phyloP scores from a whole-genome alignment of 2,329 filamentous ascomycete species.

The Cordyceps cateniannulata region DNA sequence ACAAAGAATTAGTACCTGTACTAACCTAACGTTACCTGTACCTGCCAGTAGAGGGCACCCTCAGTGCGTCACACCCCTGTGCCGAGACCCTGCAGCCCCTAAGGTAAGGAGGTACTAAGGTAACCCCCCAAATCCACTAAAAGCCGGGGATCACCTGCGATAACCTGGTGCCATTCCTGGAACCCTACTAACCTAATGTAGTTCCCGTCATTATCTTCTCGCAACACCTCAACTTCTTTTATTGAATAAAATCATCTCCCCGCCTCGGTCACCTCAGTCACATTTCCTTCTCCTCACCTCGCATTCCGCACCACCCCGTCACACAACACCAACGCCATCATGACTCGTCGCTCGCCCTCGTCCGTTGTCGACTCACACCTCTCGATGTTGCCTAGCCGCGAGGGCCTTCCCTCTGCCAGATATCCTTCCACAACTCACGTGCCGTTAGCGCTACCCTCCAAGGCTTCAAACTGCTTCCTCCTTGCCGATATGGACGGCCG shows the following conservation, averaged over 20 bases:
- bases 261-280: neutral
- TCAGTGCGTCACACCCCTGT: no score
- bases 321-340: conserved; percentile 17
- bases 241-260: neutral
- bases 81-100: no score
- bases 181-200: no score
- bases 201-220: no score
- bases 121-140: no score
- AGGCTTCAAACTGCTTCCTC: conserved; percentile 38
- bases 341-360: conserved; percentile 38
- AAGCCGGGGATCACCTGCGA: no score
- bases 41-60: neutral
- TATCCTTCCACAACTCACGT: no score
- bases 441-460: neutral
- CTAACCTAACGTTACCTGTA: no score
- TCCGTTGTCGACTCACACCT: conserved; percentile 36
- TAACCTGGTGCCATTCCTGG: no score
- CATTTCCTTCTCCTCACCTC: neutral
- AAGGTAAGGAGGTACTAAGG: no score
- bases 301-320: neutral
- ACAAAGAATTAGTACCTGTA: no score
- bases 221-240: no score
- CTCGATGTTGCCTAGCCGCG: conserved; percentile 37
- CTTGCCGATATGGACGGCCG: conserved; percentile 34
- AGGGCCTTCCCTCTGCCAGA: conserved; percentile 28